Percentiles rank a stretch among this genome's conserved stretches.
Conservation (phyloP, 352 stramenopile species). For the Phytophthora multivora region DNA sequence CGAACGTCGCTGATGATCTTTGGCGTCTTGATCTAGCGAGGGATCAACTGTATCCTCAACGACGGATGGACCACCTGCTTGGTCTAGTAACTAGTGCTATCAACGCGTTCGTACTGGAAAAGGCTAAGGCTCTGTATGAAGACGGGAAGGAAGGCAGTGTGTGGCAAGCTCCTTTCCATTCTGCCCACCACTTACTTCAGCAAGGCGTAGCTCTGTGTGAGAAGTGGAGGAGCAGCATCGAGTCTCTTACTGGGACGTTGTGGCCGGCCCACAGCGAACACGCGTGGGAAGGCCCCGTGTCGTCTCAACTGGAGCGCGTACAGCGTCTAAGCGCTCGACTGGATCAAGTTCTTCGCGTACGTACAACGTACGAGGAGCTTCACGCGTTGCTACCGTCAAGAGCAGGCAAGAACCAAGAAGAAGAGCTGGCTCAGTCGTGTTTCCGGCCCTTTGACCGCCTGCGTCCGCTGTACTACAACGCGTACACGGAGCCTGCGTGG, state of each 20-base stretch:
- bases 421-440: constrained; percentile 48
- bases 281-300: constrained; percentile 56
- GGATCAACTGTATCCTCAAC: constrained; percentile 81
- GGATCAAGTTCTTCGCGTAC: constrained; percentile 79
- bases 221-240: constrained; percentile 72
- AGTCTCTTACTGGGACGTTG: constrained; percentile 78
- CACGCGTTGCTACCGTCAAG: constrained; percentile 57
- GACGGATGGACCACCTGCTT: constrained; percentile 89
- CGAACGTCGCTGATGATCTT: constrained; percentile 88
- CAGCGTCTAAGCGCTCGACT: constrained; percentile 66
- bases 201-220: constrained; percentile 79
- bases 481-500: constrained; percentile 90
- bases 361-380: constrained; percentile 91
- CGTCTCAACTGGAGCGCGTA: constrained; percentile 34
- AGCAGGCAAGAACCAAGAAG: constrained; percentile 36
- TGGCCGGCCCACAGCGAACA: constrained; percentile 87
- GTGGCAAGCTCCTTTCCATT: constrained; percentile 71
- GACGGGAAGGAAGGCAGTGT: constrained; percentile 52
- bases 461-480: constrained; percentile 88
- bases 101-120: constrained; percentile 69
- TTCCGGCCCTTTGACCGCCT: constrained; percentile 76
- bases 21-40: constrained; percentile 80
- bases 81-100: constrained; percentile 81
- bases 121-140: constrained; percentile 35
- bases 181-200: constrained; percentile 61